Base-by-base conservation (phyloP, 495 filamentous ascomycete genomes). In the Penicillium goetzii region DNA sequence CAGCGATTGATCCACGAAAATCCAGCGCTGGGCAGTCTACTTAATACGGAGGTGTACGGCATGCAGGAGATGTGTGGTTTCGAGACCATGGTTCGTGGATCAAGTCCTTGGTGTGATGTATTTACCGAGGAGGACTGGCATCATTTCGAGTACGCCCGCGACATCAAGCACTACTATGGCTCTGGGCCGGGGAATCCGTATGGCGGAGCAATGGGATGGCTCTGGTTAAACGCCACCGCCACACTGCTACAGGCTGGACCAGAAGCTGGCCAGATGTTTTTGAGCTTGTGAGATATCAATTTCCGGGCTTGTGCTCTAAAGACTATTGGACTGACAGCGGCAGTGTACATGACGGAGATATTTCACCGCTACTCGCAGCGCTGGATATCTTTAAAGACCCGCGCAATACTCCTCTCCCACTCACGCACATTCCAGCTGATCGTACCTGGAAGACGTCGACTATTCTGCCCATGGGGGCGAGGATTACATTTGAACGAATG, bases 201-300 rank as follows among this genome's bases (percentile, higher is more conserved):
- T 61, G 82, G 80, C n/a, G 77, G 74, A 15, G 75, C 78, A 1
- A 86, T 88, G 83, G 86, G 86, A 10, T 87, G 80, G 81, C 72
- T 88, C 17, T 88, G 85, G 85, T 61, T 88, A 60, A 86, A 88
- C 72, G 83, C 86, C 15, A 87, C 85, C 2, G 71, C 79, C 15
- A 72, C 76, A 54, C 70, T 88, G 36, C 70, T 88, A 55, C 62
- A 65, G 11, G 60, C 77, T 78, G 43, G 43, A 12, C 43, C 43
- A 47, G 43, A 47, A 23, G 19, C 21, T 11, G 43, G 43, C 3
- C 11, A 19, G 43, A 47, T 25, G 19, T 47, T 47, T 25, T 47
- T 47, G 19, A 47, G 43, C 19, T 47, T 47, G 43, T 47, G 11
- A 23, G 43, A 2, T 2, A 47, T 40, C 36, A 3, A 5, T 12